phyloP scores from a whole-genome alignment of 2,329 filamentous ascomycete species.

The Talaromyces sp. region DNA sequence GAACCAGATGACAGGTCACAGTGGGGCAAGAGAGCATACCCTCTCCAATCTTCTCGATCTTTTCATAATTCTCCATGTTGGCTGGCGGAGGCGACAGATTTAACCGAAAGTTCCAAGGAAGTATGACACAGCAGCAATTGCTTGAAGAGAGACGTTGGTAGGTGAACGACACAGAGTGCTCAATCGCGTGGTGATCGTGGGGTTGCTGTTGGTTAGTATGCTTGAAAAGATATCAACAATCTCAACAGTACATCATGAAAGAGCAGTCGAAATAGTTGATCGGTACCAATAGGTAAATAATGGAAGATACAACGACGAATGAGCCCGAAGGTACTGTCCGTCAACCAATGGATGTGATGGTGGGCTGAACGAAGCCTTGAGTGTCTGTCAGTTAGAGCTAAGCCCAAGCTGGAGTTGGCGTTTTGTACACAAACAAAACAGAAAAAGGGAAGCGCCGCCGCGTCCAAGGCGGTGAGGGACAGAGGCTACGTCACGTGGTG shows the following conservation, averaged over 20 bases:
- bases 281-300: not conserved
- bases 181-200: not conserved
- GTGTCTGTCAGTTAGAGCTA: not conserved
- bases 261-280: constrained; percentile 23
- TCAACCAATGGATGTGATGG: constrained; percentile 34
- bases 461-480: constrained; percentile 28
- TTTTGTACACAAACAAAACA: constrained; percentile 37
- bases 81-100: not conserved
- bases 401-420: constrained; percentile 8
- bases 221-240: not conserved
- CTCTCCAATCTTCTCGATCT: constrained; percentile 94
- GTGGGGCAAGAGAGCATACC: constrained; percentile 54
- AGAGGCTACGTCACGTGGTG: not conserved
- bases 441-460: constrained; percentile 25
- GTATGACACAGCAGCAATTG: not conserved
- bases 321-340: constrained; percentile 27
- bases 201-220: constrained; percentile 11
- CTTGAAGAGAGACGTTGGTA: not conserved
- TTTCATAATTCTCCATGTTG: constrained; percentile 90
- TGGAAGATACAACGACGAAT: not conserved
- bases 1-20: not conserved
- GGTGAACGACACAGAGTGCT: not conserved
- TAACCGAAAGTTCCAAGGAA: not conserved
- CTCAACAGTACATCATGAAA: constrained; percentile 26
- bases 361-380: constrained; percentile 48